Evolutionary conservation across 2,329 filamentous ascomycete species (phyloP), one percentile per base, ranked within the genome.

Genomic region (Clonostachys rosea): DNA sequence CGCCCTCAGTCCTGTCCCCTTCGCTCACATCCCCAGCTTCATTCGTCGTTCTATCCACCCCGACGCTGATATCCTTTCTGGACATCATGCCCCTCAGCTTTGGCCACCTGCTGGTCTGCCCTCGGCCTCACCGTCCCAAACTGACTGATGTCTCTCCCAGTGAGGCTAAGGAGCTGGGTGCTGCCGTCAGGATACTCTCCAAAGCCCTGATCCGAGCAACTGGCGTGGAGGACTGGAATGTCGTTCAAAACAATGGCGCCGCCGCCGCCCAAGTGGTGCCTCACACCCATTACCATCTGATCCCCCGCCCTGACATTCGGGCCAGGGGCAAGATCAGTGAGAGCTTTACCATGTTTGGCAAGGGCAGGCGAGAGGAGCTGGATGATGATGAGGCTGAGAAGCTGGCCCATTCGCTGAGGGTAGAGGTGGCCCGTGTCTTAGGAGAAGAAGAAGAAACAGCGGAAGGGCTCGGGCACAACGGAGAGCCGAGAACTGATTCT

Each of bases 251-350:
- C 64, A 97, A 96, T 57, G 90, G 92, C 14, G 84, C 84, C 5
- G 82, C 90, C 34, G 92, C 92, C 3, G 91, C 91, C 3, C 92
- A 97, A 69, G 90, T 96, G 14, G 91, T 97, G 3, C 87, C 87
- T 18, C 92, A 97, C 65, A 86, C 95, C 43, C 92, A 99, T 66
- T 97, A 95, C 64, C 94, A 99, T 58, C 79, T 97, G 45, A 95
- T 99, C 34, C 92, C 92, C 0, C 73, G 92, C 36, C 91, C 91
- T 0, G 82, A 87, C 68, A 79, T 78, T 49, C 73, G 71, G 54
- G 78, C 70, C 42, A 76, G 72, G 53, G 75, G 71, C 7, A 63
- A 69, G 42, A 70, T 69, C 56, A 79, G 78, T 49, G 75, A 79
- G 71, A 84, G 83, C 61, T 91, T 90, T 69, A 89, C 85, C 42